Evolutionary conservation across 768 basidiomycete genomes (phyloP), one percentile per base, ranked within the genome.

Genomic region (Tylopilus subfusipes): DNA sequence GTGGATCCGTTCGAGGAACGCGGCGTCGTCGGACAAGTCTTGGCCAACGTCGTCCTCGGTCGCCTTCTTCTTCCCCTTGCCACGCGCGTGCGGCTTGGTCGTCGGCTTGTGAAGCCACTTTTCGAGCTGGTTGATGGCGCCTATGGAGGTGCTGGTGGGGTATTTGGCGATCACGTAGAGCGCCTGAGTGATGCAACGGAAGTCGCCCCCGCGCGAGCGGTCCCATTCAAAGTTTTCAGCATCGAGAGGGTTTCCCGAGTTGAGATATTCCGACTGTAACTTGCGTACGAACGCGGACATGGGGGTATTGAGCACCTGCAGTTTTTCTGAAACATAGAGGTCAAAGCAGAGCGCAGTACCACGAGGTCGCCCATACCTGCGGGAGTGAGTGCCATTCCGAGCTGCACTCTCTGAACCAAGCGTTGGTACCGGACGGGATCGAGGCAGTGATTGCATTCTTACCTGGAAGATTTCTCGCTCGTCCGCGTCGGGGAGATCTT

Each of bases 381-480:
- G 5, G 84, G 84, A 0, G 86, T 89, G 29, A 89, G 73, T 0
- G 88, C 86, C 77, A 90, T 84, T 8, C 88, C 88, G 4, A 88
- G 75, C 68, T 90, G 88, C 8, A 90, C 88, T 46, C 88, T 78
- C 85, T 90, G 45, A 4, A 12, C 19, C 58, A 31, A 22, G 27
- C 21, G 42, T 61, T n/a, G 5, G 44, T 16, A 50, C 39, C 2
- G 24, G 19, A 46, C 3, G 12, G 27, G 42, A 40, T 1, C 22
- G 27, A 33, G 24, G 36, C 7, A 4, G 8, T 8, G 11, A 25
- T 14, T 24, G 4, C 13, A 8, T n/a, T 48, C 77, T 39, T 39
- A 85, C 89, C 75, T 88, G 85, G 72, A 88, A 88, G 18, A 88
- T 82, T 57, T 87, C 85, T 21, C 86, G 75, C 59, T 88, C 85